Evolutionary conservation across 2,329 filamentous ascomycete species (phyloP).

Genomic region (Colletotrichum viniferum): DNA sequence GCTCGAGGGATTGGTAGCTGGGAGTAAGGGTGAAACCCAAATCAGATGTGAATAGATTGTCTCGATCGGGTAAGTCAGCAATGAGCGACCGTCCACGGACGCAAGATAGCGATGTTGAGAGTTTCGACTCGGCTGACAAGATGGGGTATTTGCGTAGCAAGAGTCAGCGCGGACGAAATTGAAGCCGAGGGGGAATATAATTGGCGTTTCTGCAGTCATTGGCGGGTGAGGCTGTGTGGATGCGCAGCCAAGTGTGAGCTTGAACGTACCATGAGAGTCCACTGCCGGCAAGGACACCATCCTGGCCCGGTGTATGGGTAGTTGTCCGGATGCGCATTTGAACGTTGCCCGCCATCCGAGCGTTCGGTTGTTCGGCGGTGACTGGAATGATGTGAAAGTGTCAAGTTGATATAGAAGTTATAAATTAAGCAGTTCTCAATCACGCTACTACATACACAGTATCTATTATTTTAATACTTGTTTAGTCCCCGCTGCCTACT

Average conservation of each 20-base stretch:
- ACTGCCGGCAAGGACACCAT: neutral
- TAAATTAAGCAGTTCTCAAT: neutral
- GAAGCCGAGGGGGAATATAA: neutral
- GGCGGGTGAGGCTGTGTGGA: neutral
- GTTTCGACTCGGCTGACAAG: neutral
- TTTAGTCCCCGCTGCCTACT: neutral
- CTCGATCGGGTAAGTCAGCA: neutral
- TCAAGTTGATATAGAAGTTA: neutral
- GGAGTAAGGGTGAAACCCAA: neutral
- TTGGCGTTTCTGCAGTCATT: neutral
- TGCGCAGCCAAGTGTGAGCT: neutral
- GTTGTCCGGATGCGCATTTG: neutral
- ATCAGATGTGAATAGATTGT: neutral
- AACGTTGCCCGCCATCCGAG: neutral
- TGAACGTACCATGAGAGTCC: neutral
- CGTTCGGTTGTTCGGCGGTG: neutral
- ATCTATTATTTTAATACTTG: neutral
- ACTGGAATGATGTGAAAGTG: neutral
- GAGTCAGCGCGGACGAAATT: conserved; percentile 7
- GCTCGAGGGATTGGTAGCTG: neutral
- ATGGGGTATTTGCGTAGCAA: neutral
- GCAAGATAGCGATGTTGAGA: neutral
- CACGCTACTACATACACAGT: neutral
- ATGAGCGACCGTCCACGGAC: neutral
- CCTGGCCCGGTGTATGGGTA: neutral